These are phyloP conservation scores for Teratosphaeriaceae sp. DNA, from an alignment of 2,329 filamentous ascomycete genomes.

Conservation along the genomic window DNA sequence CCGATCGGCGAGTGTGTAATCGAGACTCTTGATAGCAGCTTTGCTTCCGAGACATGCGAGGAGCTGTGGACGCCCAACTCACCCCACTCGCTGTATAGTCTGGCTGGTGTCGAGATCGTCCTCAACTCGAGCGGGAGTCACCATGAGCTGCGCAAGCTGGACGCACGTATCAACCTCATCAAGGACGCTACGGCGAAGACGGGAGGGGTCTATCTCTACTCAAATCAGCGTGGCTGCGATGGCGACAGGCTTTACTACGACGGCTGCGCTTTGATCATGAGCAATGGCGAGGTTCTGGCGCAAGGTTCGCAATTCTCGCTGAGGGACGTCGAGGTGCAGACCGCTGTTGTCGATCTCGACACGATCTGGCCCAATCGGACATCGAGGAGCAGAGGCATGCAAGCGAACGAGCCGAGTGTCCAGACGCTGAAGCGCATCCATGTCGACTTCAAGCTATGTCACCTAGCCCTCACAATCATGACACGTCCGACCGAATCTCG, in stretches of 20 bases:
- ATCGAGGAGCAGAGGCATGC: constrained; percentile 50
- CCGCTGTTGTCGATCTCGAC: constrained; percentile 56
- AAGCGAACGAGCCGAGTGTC: constrained; percentile 44
- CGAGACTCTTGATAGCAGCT: constrained; percentile 53
- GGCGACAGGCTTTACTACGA: constrained; percentile 59
- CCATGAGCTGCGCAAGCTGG: constrained; percentile 60
- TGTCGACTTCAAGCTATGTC: constrained; percentile 38
- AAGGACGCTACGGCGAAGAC: constrained; percentile 57
- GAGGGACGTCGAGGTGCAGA: constrained; percentile 49
- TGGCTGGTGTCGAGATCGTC: constrained; percentile 56
- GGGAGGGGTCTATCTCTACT: constrained; percentile 57
- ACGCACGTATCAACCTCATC: constrained; percentile 57
- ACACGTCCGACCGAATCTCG: constrained; percentile 41
- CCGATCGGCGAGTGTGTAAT: constrained; percentile 65
- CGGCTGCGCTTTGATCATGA: constrained; percentile 55
- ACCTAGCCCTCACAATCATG: constrained; percentile 8
- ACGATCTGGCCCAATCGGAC: constrained; percentile 59
- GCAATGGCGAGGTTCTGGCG: constrained; percentile 56
- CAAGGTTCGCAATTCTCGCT: constrained; percentile 62
- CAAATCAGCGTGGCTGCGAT: constrained; percentile 53
- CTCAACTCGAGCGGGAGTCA: constrained; percentile 66
- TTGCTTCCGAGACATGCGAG: constrained; percentile 62
- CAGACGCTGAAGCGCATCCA: constrained; percentile 42
- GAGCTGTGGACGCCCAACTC: constrained; percentile 57
- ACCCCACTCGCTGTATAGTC: constrained; percentile 54